Conservation (phyloP, 108 stramenopile genomes). For the Schizochytrium sp. region DNA sequence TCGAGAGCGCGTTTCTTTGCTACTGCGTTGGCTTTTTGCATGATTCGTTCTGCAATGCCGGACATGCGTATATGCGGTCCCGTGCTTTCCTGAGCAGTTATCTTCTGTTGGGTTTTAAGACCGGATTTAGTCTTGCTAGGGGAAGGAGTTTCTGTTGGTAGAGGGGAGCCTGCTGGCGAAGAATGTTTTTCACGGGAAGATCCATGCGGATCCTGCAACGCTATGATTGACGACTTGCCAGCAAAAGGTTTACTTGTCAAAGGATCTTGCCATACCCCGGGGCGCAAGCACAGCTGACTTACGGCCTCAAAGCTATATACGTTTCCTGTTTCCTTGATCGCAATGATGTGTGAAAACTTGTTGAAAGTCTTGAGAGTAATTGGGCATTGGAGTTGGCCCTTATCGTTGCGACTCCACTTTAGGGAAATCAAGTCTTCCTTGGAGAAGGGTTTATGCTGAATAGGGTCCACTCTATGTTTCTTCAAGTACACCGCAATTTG, state of each 20-base stretch:
- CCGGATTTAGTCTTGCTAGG: too few relatives aligned
- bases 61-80: constrained; percentile 63
- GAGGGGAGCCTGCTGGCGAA: too few relatives aligned
- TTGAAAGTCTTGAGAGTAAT: constrained; percentile 92
- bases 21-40: background rate
- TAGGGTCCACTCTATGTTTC: constrained; percentile 86
- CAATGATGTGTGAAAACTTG: constrained; percentile 89
- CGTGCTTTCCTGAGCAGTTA: background rate
- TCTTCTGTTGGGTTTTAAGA: too few relatives aligned
- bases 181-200: background rate
- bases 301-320: constrained; percentile 69
- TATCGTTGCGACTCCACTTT: constrained; percentile 86
- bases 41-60: background rate
- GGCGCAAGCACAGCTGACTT: background rate
- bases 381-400: constrained; percentile 94
- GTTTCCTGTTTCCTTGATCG: constrained; percentile 80
- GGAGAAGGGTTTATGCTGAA: constrained; percentile 80
- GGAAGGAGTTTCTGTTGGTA: too few relatives aligned
- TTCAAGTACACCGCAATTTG: constrained; percentile 87
- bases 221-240: background rate
- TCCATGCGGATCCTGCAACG: background rate
- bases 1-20: background rate
- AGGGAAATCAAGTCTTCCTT: constrained; percentile 83
- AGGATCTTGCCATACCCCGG: constrained; percentile 4
- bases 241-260: background rate